Evolutionary conservation across 345 rosid species (phyloP), one percentile per base, ranked within the genome.

Genomic region (Kandelia obovata): DNA sequence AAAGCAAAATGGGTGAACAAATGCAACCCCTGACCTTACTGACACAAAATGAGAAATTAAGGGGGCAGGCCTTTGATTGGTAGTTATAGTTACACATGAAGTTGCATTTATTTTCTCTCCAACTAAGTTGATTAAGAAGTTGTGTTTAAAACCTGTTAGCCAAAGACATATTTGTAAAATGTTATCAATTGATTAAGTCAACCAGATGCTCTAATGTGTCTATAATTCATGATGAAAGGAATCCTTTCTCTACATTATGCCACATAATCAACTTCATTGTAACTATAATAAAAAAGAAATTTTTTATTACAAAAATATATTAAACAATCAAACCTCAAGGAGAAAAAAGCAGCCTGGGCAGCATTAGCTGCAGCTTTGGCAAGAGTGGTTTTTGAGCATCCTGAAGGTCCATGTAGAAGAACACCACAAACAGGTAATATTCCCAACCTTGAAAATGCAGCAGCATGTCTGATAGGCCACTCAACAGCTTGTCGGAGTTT

Each of bases 331-430:
- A 70, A 90, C 96, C 96, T 86, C 79, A 91, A 82, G 60, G 96
- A 89, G 73, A 95, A 94, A 82, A 91, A 88, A 25, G 98, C 89
- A 58, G 96, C 95, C 81, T 92, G 89, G 67, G 96, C 88, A 72
- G 95, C 96, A 84, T 91, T 83, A 21, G 96, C 96, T 67, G 91
- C 91, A 17, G 99, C 99, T 85, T 92, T 95, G 47, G 96, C 96
- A 69, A 95, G 96, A 61, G 96, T 95, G n/a, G 96, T 92, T 84
- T 95, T 95, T 21, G 96, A 95, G 85, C 99, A 95, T 72, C 99
- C 99, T 6, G 99, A 97, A 69, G 96, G 97, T 79, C 96, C 99
- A 80, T 95, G 97, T 49, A 95, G 80, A 68, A 94, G 96, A 61
- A 87, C 82, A 64, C 99, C 96, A 65, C 89, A 91, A 66, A 89